A percentile compares a stretch with the other conserved stretches of the same genome.
These are phyloP conservation scores for Scedosporium dehoogii DNA, from an alignment of 2,329 filamentous ascomycete species.

Conservation along the genomic window DNA sequence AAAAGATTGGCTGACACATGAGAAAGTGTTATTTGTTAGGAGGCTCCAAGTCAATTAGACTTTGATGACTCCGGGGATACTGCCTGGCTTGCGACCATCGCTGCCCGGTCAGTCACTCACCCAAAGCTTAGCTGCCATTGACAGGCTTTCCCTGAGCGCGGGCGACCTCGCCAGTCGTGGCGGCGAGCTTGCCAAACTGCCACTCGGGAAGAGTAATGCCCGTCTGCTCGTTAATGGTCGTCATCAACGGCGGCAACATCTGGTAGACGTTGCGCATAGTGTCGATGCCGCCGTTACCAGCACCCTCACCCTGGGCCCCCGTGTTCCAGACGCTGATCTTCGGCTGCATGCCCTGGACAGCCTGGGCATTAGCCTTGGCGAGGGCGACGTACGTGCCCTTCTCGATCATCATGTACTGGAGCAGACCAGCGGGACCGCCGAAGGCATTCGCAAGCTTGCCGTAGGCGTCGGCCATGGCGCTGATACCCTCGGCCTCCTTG, in stretches of 20 bases:
- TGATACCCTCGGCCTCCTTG: slow-evolving; percentile 67
- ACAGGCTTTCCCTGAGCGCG: slow-evolving; percentile 4
- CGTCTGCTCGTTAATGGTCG: slow-evolving; percentile 81
- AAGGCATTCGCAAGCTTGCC: slow-evolving; percentile 60
- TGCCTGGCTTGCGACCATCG: no score
- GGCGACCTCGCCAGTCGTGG: slow-evolving; percentile 18
- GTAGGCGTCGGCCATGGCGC: slow-evolving; percentile 75
- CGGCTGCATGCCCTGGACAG: slow-evolving; percentile 67
- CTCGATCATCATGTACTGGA: slow-evolving; percentile 84
- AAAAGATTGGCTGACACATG: background rate
- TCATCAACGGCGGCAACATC: slow-evolving; percentile 71
- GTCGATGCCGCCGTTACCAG: slow-evolving; percentile 38
- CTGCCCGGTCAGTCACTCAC: no score
- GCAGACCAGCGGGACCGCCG: slow-evolving; percentile 65
- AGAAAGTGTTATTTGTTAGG: background rate
- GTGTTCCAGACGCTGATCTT: slow-evolving; percentile 93
- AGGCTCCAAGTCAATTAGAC: no score
- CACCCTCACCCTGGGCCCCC: slow-evolving; percentile 38
- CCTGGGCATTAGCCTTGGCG: slow-evolving; percentile 66
- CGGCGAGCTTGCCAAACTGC: slow-evolving; percentile 47
- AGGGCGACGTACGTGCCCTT: slow-evolving; percentile 69
- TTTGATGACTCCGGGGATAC: no score
- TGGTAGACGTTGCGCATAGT: slow-evolving; percentile 77
- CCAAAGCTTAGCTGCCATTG: background rate
- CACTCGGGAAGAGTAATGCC: slow-evolving; percentile 72